Evolutionary conservation across 2,329 filamentous ascomycete genomes (phyloP).

Genomic region (Fusarium sp.): DNA sequence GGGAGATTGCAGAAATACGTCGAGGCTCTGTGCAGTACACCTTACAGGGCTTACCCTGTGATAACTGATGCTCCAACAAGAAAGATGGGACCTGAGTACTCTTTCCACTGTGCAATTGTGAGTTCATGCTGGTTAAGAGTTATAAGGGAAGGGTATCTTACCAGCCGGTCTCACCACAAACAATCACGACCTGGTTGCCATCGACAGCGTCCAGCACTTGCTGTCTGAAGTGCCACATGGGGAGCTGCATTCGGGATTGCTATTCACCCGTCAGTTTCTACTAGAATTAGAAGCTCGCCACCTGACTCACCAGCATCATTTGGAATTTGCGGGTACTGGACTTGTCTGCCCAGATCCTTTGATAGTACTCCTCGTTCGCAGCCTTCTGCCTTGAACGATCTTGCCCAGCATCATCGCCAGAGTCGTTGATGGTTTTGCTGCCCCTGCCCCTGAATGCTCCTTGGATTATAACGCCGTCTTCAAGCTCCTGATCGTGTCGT

Average conservation of each 20-base stretch:
- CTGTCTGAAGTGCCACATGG: conserved; percentile 87
- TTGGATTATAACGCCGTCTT: conserved; percentile 80
- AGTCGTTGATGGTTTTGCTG: conserved; percentile 59
- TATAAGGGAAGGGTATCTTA: conserved; percentile 43
- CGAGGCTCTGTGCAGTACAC: conserved; percentile 96
- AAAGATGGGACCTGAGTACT: conserved; percentile 98
- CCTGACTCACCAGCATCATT: conserved; percentile 74
- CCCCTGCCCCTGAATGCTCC: conserved; percentile 77
- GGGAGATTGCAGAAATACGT: conserved; percentile 93
- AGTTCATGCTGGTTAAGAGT: conserved; percentile 21
- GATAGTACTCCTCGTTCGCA: conserved; percentile 60
- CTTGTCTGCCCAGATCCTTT: conserved; percentile 70
- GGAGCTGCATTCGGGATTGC: conserved; percentile 79
- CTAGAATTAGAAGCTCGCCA: not conserved
- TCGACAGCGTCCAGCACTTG: conserved; percentile 83
- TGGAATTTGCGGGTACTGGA: conserved; percentile 71
- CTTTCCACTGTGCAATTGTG: conserved; percentile 72
- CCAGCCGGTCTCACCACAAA: conserved; percentile 97
- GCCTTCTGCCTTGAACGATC: conserved; percentile 55
- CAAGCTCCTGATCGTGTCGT: conserved; percentile 74
- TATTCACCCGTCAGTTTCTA: conserved; percentile 36
- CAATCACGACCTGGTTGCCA: conserved; percentile 85
- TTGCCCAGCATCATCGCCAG: conserved; percentile 58
- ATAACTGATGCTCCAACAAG: conserved; percentile 88
- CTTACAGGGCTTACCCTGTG: conserved; percentile 83